Conservation (phyloP, 768 basidiomycete species). For the Myochromella boudieri region DNA sequence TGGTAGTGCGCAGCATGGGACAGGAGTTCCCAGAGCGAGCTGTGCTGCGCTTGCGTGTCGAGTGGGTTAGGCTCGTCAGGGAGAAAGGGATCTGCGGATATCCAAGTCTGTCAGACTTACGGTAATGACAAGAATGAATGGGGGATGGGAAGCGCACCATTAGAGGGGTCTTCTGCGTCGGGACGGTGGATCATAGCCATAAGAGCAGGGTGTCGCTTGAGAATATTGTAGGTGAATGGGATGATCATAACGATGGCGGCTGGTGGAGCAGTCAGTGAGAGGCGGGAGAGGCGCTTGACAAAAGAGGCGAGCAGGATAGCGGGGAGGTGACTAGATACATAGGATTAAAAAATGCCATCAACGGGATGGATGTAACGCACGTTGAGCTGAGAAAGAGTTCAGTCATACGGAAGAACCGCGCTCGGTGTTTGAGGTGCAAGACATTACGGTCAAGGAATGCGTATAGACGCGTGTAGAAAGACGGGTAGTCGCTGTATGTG, state of each 20-base stretch:
- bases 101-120: slow-evolving; percentile 38
- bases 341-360: not conserved
- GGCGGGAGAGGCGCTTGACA: slow-evolving; percentile 83
- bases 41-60: slow-evolving; percentile 75
- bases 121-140: not conserved
- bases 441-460: slow-evolving; percentile 85
- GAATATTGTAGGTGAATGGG: slow-evolving; percentile 91
- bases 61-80: slow-evolving; percentile 68
- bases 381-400: slow-evolving; percentile 92
- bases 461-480: slow-evolving; percentile 92
- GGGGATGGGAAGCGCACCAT: slow-evolving; percentile 28
- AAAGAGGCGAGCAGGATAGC: slow-evolving; percentile 92
- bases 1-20: slow-evolving; percentile 84
- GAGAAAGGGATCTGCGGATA: too few relatives aligned
- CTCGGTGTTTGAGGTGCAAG: slow-evolving; percentile 88
- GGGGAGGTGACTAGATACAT: slow-evolving; percentile 66
- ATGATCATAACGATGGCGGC: slow-evolving; percentile 89
- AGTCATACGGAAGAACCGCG: slow-evolving; percentile 90
- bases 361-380: slow-evolving; percentile 42
- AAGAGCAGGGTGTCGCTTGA: slow-evolving; percentile 87
- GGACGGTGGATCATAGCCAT: slow-evolving; percentile 91
- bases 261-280: slow-evolving; percentile 85
- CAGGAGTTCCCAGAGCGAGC: slow-evolving; percentile 91
- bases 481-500: slow-evolving; percentile 88
- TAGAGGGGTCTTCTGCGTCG: slow-evolving; percentile 32